Percentiles rank a stretch among this genome's conserved stretches.
These are phyloP conservation scores for Lodderomyces beijingensis DNA, from an alignment of 1,139 yeast species.

Conservation along the genomic window DNA sequence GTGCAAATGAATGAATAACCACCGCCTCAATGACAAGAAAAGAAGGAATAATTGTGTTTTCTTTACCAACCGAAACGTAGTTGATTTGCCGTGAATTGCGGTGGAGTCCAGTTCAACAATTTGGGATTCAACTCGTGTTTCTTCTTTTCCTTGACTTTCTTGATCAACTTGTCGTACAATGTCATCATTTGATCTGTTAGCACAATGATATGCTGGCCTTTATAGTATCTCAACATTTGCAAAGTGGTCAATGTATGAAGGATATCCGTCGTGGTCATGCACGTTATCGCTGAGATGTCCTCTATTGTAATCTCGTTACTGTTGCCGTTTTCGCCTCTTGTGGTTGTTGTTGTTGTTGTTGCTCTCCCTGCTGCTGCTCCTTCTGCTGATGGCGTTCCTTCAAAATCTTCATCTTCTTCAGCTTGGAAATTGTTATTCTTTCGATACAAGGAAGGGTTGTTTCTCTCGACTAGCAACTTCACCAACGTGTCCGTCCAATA, in stretches of 20 bases:
- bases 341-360: constrained; percentile 7
- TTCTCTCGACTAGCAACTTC: constrained; percentile 63
- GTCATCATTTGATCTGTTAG: constrained; percentile 78
- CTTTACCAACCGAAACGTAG: constrained; percentile 86
- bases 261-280: constrained; percentile 96
- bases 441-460: constrained; percentile 35
- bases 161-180: constrained; percentile 68
- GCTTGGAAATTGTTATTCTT: constrained; percentile 33
- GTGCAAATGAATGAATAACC: too few species aligned
- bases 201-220: constrained; percentile 94
- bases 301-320: constrained; percentile 80
- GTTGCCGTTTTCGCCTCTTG: constrained; percentile 10
- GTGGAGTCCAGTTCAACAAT: constrained; percentile 87
- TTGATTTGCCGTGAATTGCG: constrained; percentile 94
- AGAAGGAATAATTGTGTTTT: constrained; percentile 2
- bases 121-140: constrained; percentile 73
- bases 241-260: constrained; percentile 88
- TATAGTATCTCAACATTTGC: constrained; percentile 85
- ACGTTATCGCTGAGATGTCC: constrained; percentile 78
- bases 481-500: constrained; percentile 93
- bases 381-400: constrained; percentile 21
- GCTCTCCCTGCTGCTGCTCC: too few species aligned
- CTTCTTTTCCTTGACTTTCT: constrained; percentile 55
- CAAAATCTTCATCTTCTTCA: constrained; percentile 19
- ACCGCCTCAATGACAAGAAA: too few species aligned